Percentiles rank a stretch among this genome's conserved stretches.
Evolutionary conservation across 2,329 filamentous ascomycete species (phyloP).

Genomic region (Alternaria brassicae): DNA sequence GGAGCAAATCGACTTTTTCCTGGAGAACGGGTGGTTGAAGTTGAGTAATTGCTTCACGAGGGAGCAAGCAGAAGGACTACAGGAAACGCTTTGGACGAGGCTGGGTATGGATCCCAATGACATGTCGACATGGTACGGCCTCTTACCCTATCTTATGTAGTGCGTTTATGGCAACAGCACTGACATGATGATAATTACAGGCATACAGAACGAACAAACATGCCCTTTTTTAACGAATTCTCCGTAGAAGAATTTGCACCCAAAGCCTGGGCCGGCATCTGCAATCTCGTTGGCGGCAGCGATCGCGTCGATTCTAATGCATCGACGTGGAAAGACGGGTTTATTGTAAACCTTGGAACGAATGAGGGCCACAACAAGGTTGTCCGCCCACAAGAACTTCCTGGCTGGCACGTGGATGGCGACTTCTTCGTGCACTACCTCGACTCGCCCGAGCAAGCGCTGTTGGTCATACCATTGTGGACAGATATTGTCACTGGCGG

Average conservation of each 20-base stretch:
- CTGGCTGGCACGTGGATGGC: conserved; percentile 73
- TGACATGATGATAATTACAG: conserved; percentile 16
- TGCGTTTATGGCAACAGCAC: too few species aligned
- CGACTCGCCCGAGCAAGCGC: conserved; percentile 72
- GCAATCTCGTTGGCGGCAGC: conserved; percentile 70
- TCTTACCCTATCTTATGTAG: not conserved
- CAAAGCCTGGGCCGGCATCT: conserved; percentile 70
- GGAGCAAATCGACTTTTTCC: conserved; percentile 61
- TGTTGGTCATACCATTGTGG: conserved; percentile 73
- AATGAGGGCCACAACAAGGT: conserved; percentile 58
- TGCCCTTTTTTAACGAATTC: conserved; percentile 67
- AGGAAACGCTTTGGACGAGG: conserved; percentile 65
- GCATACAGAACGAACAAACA: conserved; percentile 66
- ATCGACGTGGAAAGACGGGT: conserved; percentile 69
- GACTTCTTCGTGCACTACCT: conserved; percentile 77
- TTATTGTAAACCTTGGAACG: conserved; percentile 74
- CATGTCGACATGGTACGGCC: conserved; percentile 65
- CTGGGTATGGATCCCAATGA: conserved; percentile 70
- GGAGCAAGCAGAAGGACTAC: conserved; percentile 58
- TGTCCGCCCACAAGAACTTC: conserved; percentile 60
- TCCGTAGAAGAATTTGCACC: conserved; percentile 65
- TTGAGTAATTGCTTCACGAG: conserved; percentile 61
- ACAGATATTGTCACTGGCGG: conserved; percentile 66
- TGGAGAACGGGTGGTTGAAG: conserved; percentile 64
- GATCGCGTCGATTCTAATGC: conserved; percentile 38